Evolutionary conservation across 2,329 filamentous ascomycete species (phyloP), one percentile per base, ranked within the genome.

Genomic region (Colletotrichum kahawae): DNA sequence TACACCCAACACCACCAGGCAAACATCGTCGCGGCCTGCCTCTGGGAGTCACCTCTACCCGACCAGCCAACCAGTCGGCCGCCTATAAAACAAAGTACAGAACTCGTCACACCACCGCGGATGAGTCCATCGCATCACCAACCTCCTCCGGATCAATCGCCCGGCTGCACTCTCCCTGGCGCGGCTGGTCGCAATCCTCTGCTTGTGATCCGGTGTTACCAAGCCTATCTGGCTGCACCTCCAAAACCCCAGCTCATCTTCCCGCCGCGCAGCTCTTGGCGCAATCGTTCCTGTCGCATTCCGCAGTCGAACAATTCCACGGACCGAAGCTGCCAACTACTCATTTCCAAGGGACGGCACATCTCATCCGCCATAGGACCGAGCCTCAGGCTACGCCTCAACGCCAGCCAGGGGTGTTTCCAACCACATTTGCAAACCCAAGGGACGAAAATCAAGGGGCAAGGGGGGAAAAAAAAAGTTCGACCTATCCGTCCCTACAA

Each of bases 261-360:
- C 57, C 65, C 66, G 70, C 33, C 70, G 48, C 29, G 56, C 65
- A 69, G 54, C 31, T 18, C 70, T 70, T 69, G 54, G 70, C 64
- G 38, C 57, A n/a, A 59, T 38, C 67, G 59, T 51, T 21, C 33
- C 33, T 70, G 67, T 65, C 48, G 59, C 31, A 59, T 65, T 24
- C 43, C 57, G 33, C 21, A 36, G 14, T 54, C 57, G 36, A 70
- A 51, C 18, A 29, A 59, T 27, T 51, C 43, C 72, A 72, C 34
- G 24, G 64, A 36, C 70, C 18, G 57, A 60, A 63, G 51, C 13
- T 64, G 43, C 56, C 67, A 63, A 36, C 16, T 64, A 33, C 56
- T 72, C 63, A 72, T 57, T 59, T 68, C 57, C 14, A 27, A 48
- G 56, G 18, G 56, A 54, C 57, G 36, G 69, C 34, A 73, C 63